Base-by-base conservation (phyloP, 495 filamentous ascomycete genomes). In the Neurospora sp. region DNA sequence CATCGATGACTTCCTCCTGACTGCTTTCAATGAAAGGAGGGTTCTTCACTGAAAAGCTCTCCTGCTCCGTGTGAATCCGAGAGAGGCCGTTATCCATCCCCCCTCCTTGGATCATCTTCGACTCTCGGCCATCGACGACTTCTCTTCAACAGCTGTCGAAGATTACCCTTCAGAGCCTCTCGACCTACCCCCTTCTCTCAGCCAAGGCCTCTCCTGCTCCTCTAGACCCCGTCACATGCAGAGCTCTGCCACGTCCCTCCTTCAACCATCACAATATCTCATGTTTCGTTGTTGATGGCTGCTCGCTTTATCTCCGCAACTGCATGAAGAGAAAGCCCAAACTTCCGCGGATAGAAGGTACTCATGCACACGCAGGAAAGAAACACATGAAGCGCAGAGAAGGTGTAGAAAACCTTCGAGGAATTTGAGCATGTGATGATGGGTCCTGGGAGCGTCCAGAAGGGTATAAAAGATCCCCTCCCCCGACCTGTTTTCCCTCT, bases 181-280 rank as follows among this genome's bases (percentile, higher is more conserved):
- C 42, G 18, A 0, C 0, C 42, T n/a, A 44, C 42, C 42, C 0
- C 42, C 42, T 10, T n/a, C 42, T 2, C 2, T n/a, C 18, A 1
- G n/a, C 42, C 18, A 1, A n/a, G 18, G 18, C 3, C 18, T 2
- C 42, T n/a, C 42, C 7, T 44, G 2, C 7, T n/a, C n/a, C 7
- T 44, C 42, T 0, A 0, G 2, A 4, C 42, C 9, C 3, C 7
- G 1, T 44, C 16, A 18, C 42, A n/a, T 0, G 0, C 42, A 9
- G 0, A 4, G 3, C 10, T 2, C 18, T 4, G 0, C 18, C 42
- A 10, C 0, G 42, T n/a, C 42, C 42, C 42, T 44, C 4, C 42
- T 44, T 1, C 18, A 4, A 44, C 1, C 18, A 44, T 4, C 7
- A 3, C 42, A 44, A 44, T 2, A 44, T 4, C 0, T 7, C 0